phyloP scores from a whole-genome alignment of 2,329 filamentous ascomycete species.

The Scedosporium boydii region DNA sequence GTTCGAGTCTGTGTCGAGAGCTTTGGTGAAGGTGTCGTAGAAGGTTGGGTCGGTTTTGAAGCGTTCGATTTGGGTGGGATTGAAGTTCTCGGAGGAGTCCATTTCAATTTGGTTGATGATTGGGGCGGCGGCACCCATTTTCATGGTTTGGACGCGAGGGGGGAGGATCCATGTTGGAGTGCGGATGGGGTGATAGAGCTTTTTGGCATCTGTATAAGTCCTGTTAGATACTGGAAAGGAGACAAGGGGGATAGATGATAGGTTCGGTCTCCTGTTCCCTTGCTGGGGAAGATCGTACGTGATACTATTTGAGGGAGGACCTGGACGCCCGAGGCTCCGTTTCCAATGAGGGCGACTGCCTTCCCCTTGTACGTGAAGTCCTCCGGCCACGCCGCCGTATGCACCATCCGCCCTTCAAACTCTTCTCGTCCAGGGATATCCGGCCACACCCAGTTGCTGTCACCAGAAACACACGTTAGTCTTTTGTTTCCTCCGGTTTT shows the following conservation, averaged over 20 bases:
- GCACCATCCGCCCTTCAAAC: slow-evolving; percentile 39
- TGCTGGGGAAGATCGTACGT: slow-evolving; percentile 18
- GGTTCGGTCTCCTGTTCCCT: too few species aligned
- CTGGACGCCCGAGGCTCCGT: slow-evolving; percentile 45
- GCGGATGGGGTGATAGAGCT: slow-evolving; percentile 31
- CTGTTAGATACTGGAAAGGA: neutral
- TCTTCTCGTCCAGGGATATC: slow-evolving; percentile 33
- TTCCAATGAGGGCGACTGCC: slow-evolving; percentile 46
- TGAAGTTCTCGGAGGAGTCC: slow-evolving; percentile 14
- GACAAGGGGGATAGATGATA: too few species aligned
- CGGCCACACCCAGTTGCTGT: slow-evolving; percentile 37
- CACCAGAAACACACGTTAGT: neutral
- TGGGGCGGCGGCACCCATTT: slow-evolving; percentile 22
- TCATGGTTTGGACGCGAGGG: slow-evolving; percentile 22
- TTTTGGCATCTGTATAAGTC: slow-evolving; percentile 20
- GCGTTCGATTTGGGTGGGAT: slow-evolving; percentile 28
- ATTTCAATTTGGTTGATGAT: slow-evolving; percentile 15
- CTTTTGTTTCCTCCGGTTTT: neutral
- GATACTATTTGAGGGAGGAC: slow-evolving; percentile 39
- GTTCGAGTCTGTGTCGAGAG: slow-evolving; percentile 34
- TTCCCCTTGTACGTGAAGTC: slow-evolving; percentile 39
- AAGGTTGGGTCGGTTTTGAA: slow-evolving; percentile 36
- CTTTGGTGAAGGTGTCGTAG: slow-evolving; percentile 36
- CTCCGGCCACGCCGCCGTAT: slow-evolving; percentile 44
- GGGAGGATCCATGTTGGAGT: slow-evolving; percentile 33